Percentiles rank a stretch among this genome's conserved stretches.
phyloP scores from a whole-genome alignment of 768 basidiomycete genomes.

The Mycena indigotica region DNA sequence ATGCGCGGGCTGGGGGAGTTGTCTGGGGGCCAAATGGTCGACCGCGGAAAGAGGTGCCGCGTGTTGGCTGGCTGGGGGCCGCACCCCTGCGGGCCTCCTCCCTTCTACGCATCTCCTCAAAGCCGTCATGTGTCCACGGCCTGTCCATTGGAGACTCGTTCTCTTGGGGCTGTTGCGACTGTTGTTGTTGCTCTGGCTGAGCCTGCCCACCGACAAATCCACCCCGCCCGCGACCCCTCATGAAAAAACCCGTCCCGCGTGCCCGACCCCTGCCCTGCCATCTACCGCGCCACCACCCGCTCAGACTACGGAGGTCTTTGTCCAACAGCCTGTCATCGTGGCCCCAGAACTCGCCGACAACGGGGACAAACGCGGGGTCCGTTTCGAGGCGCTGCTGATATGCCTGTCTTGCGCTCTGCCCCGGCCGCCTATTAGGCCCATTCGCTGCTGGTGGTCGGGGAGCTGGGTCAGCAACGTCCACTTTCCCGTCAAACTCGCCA shows the following conservation, averaged over 20 bases:
- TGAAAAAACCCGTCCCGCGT: constrained; percentile 49
- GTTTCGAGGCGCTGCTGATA: constrained; percentile 81
- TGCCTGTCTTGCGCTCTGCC: constrained; percentile 76
- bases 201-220: constrained; percentile 31
- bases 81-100: constrained; percentile 58
- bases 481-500: constrained; percentile 55
- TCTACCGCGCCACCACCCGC: constrained; percentile 85
- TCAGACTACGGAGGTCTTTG: constrained; percentile 78
- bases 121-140: constrained; percentile 85
- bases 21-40: constrained; percentile 34
- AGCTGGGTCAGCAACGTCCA: constrained; percentile 37
- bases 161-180: constrained; percentile 19
- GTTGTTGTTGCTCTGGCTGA: constrained; percentile 16
- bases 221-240: constrained; percentile 64
- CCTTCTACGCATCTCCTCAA: constrained; percentile 79
- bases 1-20: constrained; percentile 29
- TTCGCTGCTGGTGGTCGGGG: constrained; percentile 19
- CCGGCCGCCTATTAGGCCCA: constrained; percentile 36
- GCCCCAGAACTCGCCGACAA: constrained; percentile 91
- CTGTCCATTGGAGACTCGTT: constrained; percentile 64
- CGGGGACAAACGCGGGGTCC: constrained; percentile 89
- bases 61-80: no score
- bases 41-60: constrained; percentile 41
- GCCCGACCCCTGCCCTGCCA: constrained; percentile 74
- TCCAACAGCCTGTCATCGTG: constrained; percentile 90